These are phyloP conservation scores for Mortierella sp. DNA, from an alignment of 371 early-diverging fungal genomes.

Conservation along the genomic window DNA sequence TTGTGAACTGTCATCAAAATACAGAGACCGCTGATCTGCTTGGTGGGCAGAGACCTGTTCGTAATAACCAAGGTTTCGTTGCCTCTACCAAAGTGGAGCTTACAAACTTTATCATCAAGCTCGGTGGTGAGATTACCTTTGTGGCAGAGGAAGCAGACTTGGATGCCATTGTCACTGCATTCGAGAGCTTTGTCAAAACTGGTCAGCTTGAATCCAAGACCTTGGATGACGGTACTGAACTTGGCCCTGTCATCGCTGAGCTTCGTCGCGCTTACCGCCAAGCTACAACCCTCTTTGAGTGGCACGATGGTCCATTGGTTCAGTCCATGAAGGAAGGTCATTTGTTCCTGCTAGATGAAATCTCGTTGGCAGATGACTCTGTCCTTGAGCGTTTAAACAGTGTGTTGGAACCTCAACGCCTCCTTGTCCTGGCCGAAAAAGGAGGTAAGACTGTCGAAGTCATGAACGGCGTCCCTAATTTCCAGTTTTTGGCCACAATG, in stretches of 20 bases:
- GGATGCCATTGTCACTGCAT: conserved; percentile 46
- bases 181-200: conserved; percentile 46
- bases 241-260: conserved; percentile 24
- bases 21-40: conserved; percentile 98
- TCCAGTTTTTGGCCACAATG: conserved; percentile 99
- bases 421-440: conserved; percentile 95
- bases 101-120: conserved; percentile 27
- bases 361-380: conserved; percentile 99
- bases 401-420: conserved; percentile 94
- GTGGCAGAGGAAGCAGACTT: conserved; percentile 46
- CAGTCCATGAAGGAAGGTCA: conserved; percentile 96
- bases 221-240: conserved; percentile 47
- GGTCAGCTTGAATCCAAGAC: conserved; percentile 35
- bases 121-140: conserved; percentile 31
- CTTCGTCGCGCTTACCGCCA: conserved; percentile 53
- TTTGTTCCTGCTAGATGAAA: conserved; percentile 98
- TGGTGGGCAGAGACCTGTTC: conserved; percentile 96
- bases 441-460: conserved; percentile 82
- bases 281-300: conserved; percentile 84
- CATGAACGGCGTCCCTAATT: conserved; percentile 77
- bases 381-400: conserved; percentile 99
- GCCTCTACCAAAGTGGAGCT: conserved; percentile 61
- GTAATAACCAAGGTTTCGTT: conserved; percentile 70
- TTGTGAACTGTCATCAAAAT: conserved; percentile 98
- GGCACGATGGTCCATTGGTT: conserved; percentile 97